Evolutionary conservation across 1,139 yeast genomes (phyloP).

Genomic region (Williopsis jadinii): DNA sequence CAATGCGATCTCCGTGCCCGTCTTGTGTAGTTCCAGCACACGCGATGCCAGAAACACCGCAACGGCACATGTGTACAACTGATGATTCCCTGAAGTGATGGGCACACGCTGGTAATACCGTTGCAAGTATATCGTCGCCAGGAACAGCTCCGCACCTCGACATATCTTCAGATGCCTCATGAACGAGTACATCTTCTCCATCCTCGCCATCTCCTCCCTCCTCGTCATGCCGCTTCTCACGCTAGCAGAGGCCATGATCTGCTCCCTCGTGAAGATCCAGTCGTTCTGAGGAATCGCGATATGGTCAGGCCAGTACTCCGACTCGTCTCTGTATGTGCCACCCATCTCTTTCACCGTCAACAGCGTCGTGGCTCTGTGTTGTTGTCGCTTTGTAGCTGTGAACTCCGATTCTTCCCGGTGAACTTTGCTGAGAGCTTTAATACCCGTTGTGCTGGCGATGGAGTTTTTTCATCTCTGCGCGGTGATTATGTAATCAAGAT

Average conservation of each 20-base stretch:
- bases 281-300: constrained; percentile 24
- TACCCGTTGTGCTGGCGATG: no score
- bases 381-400: background rate
- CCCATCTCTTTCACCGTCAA: background rate
- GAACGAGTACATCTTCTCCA: constrained; percentile 1
- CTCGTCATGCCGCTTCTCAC: constrained; percentile 3
- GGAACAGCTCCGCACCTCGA: constrained; percentile 5
- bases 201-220: constrained; percentile 2
- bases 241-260: constrained; percentile 10
- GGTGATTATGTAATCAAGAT: no score
- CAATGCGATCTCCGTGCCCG: constrained; percentile 6
- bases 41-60: constrained; percentile 16
- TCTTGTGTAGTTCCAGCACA: constrained; percentile 13
- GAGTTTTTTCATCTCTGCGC: no score
- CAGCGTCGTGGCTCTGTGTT: background rate
- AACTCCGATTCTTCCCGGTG: no score
- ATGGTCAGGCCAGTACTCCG: constrained; percentile 28
- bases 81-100: constrained; percentile 2
- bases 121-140: constrained; percentile 11
- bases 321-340: background rate
- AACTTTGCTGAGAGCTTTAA: no score
- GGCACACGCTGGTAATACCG: constrained; percentile 16
- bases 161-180: background rate
- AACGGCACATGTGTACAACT: constrained; percentile 1
- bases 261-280: constrained; percentile 15